Conservation (phyloP, 305 asterid genomes). For the Fraxinus paxiana region DNA sequence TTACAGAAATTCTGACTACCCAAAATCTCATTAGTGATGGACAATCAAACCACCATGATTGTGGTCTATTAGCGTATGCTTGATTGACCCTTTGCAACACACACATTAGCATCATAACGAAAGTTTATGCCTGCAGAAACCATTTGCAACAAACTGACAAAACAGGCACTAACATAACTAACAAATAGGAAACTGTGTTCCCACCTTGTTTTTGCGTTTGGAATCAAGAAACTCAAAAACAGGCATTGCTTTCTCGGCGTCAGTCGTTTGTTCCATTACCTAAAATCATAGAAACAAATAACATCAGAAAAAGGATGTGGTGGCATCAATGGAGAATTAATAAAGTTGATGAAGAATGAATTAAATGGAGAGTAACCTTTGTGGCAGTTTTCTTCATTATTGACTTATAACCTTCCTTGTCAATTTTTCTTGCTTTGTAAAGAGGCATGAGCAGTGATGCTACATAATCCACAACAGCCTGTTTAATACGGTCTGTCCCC, state of each 20-base stretch:
- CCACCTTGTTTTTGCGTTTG: conserved; percentile 96
- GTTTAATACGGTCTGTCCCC: conserved; percentile 81
- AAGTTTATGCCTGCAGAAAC: background rate
- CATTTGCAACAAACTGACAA: conserved; percentile 15
- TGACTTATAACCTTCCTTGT: conserved; percentile 79
- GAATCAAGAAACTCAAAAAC: conserved; percentile 86
- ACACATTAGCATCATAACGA: background rate
- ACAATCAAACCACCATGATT: conserved; percentile 2
- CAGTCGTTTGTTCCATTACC: conserved; percentile 93
- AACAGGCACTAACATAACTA: background rate
- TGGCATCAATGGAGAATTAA: conserved; percentile 18
- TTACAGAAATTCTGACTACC: conserved; percentile 11
- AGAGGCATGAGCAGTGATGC: conserved; percentile 98
- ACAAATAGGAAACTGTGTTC: conserved; percentile 14
- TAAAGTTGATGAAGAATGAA: background rate
- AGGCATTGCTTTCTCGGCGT: conserved; percentile 80
- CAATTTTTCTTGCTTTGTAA: conserved; percentile 86
- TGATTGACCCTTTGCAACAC: background rate
- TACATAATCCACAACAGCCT: conserved; percentile 86
- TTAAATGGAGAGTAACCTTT: conserved; percentile 50
- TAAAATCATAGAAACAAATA: conserved; percentile 34
- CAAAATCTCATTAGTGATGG: background rate
- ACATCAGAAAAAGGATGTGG: conserved; percentile 15
- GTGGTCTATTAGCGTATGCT: conserved; percentile 15
- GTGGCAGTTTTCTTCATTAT: conserved; percentile 99